Conservation (phyloP, 257 asterid species). For the Eucommia ulmoides region DNA sequence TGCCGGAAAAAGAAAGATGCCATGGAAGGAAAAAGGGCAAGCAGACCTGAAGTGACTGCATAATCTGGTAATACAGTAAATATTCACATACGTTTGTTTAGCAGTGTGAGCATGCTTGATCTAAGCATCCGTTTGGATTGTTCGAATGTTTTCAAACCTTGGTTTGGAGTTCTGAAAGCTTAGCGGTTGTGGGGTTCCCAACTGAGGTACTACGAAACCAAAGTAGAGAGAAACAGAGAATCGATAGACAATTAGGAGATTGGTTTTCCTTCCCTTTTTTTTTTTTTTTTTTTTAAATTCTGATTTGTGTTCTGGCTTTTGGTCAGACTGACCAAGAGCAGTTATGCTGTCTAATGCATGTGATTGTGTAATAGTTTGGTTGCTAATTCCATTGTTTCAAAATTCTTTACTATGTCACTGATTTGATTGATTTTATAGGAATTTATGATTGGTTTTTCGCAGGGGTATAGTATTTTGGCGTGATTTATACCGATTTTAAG, state of each 20-base stretch:
- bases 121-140: too few relatives aligned
- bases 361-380: too few relatives aligned
- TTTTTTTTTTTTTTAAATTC: conserved; percentile 18
- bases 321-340: conserved; percentile 25
- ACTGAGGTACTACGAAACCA: too few relatives aligned
- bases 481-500: too few relatives aligned
- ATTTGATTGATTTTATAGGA: too few relatives aligned
- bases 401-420: too few relatives aligned
- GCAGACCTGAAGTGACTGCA: conserved; percentile 34
- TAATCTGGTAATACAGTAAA: conserved; percentile 30
- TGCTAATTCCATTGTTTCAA: too few relatives aligned
- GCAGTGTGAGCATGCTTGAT: conserved; percentile 34
- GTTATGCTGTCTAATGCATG: conserved; percentile 24
- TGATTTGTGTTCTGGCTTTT: conserved; percentile 18
- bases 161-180: conserved; percentile 32
- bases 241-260: conserved; percentile 27
- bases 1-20: conserved; percentile 92
- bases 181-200: too few relatives aligned
- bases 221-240: conserved; percentile 17
- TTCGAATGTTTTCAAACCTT: conserved; percentile 12
- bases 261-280: conserved; percentile 27
- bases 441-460: too few relatives aligned
- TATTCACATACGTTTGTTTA: conserved; percentile 27
- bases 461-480: too few relatives aligned
- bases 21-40: conserved; percentile 81